A percentile compares a stretch with the other conserved stretches of the same genome.
These are phyloP conservation scores for Aphanomyces invadans DNA, from an alignment of 352 stramenopile genomes.

Conservation along the genomic window DNA sequence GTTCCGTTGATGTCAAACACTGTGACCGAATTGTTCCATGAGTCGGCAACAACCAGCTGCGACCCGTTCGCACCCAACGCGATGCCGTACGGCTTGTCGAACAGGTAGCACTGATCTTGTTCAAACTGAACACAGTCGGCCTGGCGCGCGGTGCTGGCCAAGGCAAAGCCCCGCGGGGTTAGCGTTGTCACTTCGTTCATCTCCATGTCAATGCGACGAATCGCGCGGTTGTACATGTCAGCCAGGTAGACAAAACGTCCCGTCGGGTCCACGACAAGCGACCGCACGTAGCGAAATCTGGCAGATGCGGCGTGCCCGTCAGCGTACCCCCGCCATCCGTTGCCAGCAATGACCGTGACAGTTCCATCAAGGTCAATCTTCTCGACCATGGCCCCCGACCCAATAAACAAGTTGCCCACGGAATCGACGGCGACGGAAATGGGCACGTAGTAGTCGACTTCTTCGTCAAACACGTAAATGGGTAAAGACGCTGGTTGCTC, in stretches of 20 bases:
- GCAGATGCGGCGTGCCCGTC: conserved; percentile 4
- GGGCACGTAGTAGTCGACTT: conserved; percentile 4
- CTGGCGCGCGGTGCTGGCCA: conserved; percentile 3
- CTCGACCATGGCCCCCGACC: conserved; percentile 6
- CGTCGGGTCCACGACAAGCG: conserved; percentile 5
- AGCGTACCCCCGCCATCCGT: conserved; percentile 17
- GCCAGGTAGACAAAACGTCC: conserved; percentile 14
- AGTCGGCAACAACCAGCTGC: conserved; percentile 10
- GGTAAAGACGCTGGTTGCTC: not conserved
- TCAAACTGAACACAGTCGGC: no score
- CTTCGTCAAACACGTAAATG: conserved; percentile 5
- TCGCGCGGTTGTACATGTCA: conserved; percentile 24
- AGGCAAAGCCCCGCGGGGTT: not conserved
- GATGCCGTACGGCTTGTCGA: conserved; percentile 5
- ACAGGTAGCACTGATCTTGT: no score
- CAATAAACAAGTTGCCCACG: conserved; percentile 6
- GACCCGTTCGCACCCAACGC: conserved; percentile 2
- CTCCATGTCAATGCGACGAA: conserved; percentile 14
- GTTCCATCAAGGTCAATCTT: not conserved
- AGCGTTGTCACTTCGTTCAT: conserved; percentile 7
- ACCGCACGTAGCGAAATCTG: conserved; percentile 15
- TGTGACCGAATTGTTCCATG: conserved; percentile 4
- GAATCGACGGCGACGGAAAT: conserved; percentile 14
- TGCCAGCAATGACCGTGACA: not conserved
- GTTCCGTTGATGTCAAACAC: conserved; percentile 19